These are phyloP conservation scores for Ceratocystis cacaofunesta DNA, from an alignment of 2,329 filamentous ascomycete genomes.

Conservation along the genomic window DNA sequence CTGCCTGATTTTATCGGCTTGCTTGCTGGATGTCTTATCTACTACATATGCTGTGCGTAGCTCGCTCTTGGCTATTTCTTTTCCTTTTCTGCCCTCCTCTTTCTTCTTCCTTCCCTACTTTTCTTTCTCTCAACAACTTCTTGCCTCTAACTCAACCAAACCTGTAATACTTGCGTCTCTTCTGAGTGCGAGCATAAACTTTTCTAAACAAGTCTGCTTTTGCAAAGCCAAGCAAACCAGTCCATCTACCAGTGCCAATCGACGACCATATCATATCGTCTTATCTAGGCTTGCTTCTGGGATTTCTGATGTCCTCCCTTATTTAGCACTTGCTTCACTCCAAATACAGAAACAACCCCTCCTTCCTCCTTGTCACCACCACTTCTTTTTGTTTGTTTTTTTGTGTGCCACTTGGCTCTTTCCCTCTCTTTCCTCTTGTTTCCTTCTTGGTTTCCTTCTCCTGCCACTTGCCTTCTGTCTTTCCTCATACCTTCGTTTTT, in stretches of 20 bases:
- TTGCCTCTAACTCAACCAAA: neutral
- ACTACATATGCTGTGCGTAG: neutral
- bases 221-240: neutral
- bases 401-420: neutral
- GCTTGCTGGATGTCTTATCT: neutral
- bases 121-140: neutral
- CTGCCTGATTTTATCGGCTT: neutral
- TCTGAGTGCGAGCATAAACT: neutral
- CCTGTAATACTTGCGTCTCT: neutral
- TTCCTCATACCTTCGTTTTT: neutral
- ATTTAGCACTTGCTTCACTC: conserved; percentile 1
- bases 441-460: neutral
- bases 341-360: conserved; percentile 4
- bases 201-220: neutral
- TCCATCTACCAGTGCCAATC: neutral
- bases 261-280: neutral
- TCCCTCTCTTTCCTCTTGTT: conserved; percentile 2
- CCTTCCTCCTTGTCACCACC: neutral
- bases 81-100: neutral
- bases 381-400: conserved; percentile 1
- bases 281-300: neutral
- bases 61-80: neutral
- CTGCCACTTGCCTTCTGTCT: neutral
- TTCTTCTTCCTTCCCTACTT: neutral
- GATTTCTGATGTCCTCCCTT: neutral